Conservation (phyloP, 2,329 filamentous ascomycete genomes). For the Davidsoniella neocaledoniae region DNA sequence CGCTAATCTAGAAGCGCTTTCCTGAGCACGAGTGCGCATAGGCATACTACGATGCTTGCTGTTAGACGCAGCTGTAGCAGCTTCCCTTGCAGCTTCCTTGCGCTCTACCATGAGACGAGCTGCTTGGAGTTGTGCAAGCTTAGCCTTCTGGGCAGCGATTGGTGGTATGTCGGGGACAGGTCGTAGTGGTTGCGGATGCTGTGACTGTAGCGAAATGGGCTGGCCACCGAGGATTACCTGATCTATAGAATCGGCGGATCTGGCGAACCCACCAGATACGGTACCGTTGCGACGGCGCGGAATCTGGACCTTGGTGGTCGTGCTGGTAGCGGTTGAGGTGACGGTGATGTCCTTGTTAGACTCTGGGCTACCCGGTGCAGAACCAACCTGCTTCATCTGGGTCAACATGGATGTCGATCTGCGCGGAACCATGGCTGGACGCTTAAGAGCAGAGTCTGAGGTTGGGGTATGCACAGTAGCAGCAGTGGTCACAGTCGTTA, state of each 20-base stretch:
- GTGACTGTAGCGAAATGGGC: slow-evolving; percentile 5
- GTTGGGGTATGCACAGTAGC: background rate
- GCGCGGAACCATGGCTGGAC: slow-evolving; percentile 8
- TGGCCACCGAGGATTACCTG: slow-evolving; percentile 4
- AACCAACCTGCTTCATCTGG: slow-evolving; percentile 4
- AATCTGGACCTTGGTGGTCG: slow-evolving; percentile 7
- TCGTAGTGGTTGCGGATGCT: slow-evolving; percentile 5
- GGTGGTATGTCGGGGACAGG: slow-evolving; percentile 11
- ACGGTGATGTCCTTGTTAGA: slow-evolving; percentile 4
- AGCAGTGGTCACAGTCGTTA: slow-evolving; percentile 7
- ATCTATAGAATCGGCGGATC: slow-evolving; percentile 6
- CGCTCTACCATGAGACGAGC: slow-evolving; percentile 4
- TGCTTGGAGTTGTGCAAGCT: slow-evolving; percentile 9
- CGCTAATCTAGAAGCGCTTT: slow-evolving; percentile 9
- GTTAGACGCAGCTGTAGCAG: background rate
- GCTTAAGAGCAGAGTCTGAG: background rate
- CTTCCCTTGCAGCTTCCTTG: slow-evolving; percentile 5
- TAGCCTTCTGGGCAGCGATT: slow-evolving; percentile 10
- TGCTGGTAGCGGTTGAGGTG: slow-evolving; percentile 3
- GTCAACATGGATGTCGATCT: slow-evolving; percentile 10
- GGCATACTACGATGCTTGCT: background rate
- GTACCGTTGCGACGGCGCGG: slow-evolving; percentile 9
- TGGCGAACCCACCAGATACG: slow-evolving; percentile 1
- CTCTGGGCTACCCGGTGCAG: background rate
- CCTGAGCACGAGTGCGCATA: slow-evolving; percentile 6